A percentile compares a stretch with the other conserved stretches of the same genome.
phyloP scores from a whole-genome alignment of 208 protist species.

The Dictyostelium gargantuum region DNA sequence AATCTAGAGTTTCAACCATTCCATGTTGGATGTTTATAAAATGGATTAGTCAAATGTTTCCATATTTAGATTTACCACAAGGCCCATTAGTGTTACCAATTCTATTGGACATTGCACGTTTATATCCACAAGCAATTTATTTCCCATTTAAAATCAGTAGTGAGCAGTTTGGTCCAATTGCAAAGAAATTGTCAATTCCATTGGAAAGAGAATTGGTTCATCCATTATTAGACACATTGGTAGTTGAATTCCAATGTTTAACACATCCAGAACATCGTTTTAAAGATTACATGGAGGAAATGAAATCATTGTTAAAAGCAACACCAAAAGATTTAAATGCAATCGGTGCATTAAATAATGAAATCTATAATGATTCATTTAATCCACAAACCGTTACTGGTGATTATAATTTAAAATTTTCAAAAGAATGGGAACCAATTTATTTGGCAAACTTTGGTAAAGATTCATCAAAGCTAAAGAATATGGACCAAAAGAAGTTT shows the following conservation, averaged over 20 bases:
- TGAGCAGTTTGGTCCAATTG: conserved; percentile 75
- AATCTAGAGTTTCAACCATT: conserved; percentile 44
- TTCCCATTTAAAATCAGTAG: conserved; percentile 86
- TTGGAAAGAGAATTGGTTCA: conserved; percentile 66
- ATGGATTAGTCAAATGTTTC: conserved; percentile 87
- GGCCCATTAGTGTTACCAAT: conserved; percentile 71
- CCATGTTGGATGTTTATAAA: conserved; percentile 82
- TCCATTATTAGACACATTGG: conserved; percentile 75
- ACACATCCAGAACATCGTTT: conserved; percentile 86
- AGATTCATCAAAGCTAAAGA: conserved; percentile 59
- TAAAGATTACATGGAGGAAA: conserved; percentile 81
- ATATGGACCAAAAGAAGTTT: conserved; percentile 62
- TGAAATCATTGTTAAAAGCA: conserved; percentile 73
- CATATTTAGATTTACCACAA: conserved; percentile 72
- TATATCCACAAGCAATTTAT: conserved; percentile 87
- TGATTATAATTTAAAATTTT: conserved; percentile 73
- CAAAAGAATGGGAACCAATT: conserved; percentile 59
- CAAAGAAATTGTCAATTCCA: conserved; percentile 4
- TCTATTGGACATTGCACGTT: conserved; percentile 77
- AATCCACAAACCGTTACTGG: conserved; percentile 33
- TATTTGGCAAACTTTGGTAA: conserved; percentile 5
- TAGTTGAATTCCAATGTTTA: conserved; percentile 76
- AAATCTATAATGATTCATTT: conserved; percentile 78
- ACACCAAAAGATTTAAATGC: background rate
- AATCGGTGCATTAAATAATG: background rate